Base-by-base conservation (phyloP, 257 asterid species). In the Nicotiana sylvestris region DNA sequence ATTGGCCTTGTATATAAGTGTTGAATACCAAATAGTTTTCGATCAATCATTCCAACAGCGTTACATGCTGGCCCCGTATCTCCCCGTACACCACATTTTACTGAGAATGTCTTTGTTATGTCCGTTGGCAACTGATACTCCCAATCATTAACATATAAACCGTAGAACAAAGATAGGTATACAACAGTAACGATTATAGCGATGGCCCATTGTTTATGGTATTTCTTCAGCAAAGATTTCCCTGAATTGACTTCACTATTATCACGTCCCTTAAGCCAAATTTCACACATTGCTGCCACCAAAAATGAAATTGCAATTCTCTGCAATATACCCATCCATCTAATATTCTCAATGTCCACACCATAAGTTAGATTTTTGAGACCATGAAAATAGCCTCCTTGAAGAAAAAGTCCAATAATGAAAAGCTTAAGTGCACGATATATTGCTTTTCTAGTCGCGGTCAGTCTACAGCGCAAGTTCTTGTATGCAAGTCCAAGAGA, bases 11-110 rank as follows among this genome's bases (percentile, higher is more conserved):
- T 70, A 78, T 91, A 88, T 39, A 90, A 78, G 66, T 87, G 95
- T 32, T 80, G 91, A 66, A 88, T 62, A 13, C 97, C 97, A 85
- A 92, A 83, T 81, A 92, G 12, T 17, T 43, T 81, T 39, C 94
- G 93, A 87, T 92, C 94, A 17, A 92, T 86, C 94, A 91, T 89
- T 82, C 94, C 97, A 79, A 81, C 94, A 86, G 88, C 93, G 85
- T 91, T 92, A 77, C 97, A 92, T 51, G 91, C 90, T n/a, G 97
- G 97, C 21, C 91, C 93, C 2, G 90, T 90, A 87, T 91, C 89
- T 37, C 93, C 97, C 43, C 92, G 82, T 30, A 86, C 85, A 39
- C 89, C 90, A 81, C 94, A 92, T 81, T 86, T 90, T 72, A 91
- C 92, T 81, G 9, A 66, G 86, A 83, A 83, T 78, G 62, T 83